Evolutionary conservation across 1,284 basidiomycete genomes (phyloP).

Genomic region (Marasmius fiardii): DNA sequence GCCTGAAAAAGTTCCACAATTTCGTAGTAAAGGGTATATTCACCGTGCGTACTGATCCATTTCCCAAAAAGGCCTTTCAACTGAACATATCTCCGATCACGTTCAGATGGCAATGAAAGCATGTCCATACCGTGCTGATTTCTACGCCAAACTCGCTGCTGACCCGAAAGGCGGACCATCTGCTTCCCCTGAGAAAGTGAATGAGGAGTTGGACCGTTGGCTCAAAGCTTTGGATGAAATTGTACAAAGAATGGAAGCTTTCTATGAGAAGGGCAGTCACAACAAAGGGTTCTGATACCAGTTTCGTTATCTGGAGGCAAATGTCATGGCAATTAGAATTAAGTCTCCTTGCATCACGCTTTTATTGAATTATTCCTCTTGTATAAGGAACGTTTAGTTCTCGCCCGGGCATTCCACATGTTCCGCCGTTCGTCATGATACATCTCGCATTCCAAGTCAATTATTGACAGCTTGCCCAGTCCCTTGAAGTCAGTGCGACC

Average conservation of each 20-base stretch:
- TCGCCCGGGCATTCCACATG: too few relatives aligned
- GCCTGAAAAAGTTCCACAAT: constrained; percentile 85
- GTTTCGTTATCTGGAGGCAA: background rate
- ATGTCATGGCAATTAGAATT: background rate
- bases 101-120: constrained; percentile 92
- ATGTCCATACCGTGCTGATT: constrained; percentile 88
- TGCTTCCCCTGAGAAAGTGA: constrained; percentile 63
- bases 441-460: too few relatives aligned
- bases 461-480: too few relatives aligned
- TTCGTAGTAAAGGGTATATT: constrained; percentile 88
- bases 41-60: constrained; percentile 50
- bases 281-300: constrained; percentile 46
- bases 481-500: too few relatives aligned
- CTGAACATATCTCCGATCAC: background rate
- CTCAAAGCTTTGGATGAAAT: constrained; percentile 67
- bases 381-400: too few relatives aligned
- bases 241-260: constrained; percentile 66
- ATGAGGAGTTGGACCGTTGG: constrained; percentile 70
- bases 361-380: too few relatives aligned
- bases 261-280: constrained; percentile 62
- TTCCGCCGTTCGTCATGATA: too few relatives aligned
- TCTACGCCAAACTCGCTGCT: constrained; percentile 86
- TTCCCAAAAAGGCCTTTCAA: background rate
- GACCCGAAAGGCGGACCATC: constrained; percentile 56
- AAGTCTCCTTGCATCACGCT: too few relatives aligned